Conservation (phyloP, 208 protist genomes). For the Naegleria gruberi region DNA sequence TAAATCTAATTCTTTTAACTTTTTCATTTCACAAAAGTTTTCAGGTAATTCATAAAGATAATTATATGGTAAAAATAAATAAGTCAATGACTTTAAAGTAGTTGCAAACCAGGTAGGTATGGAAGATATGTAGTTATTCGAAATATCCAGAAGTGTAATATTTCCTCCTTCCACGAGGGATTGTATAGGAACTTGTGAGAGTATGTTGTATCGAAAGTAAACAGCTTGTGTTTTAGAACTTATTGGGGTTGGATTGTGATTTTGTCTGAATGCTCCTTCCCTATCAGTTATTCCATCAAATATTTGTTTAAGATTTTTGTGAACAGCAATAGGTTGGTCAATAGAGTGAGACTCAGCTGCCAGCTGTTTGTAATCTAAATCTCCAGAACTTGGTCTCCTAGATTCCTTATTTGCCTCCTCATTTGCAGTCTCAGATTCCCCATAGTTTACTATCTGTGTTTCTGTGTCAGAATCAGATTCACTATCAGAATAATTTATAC, state of each 20-base stretch:
- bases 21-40: slow-evolving; percentile 8
- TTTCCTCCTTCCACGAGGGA: background rate
- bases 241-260: background rate
- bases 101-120: background rate
- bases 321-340: background rate
- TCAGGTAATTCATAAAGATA: background rate
- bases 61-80: background rate
- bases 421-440: background rate
- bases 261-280: background rate
- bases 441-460: background rate
- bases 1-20: slow-evolving; percentile 8
- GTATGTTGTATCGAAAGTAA: background rate
- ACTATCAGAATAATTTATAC: background rate
- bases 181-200: background rate
- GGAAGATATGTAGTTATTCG: background rate
- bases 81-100: background rate
- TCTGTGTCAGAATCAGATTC: background rate
- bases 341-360: background rate
- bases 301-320: background rate
- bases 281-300: background rate
- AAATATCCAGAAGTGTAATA: background rate
- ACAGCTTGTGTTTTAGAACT: background rate
- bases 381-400: background rate
- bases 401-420: background rate
- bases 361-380: background rate